These are phyloP conservation scores for Paracamarosporium sp. DNA, from an alignment of 2,329 filamentous ascomycete species.

Conservation along the genomic window DNA sequence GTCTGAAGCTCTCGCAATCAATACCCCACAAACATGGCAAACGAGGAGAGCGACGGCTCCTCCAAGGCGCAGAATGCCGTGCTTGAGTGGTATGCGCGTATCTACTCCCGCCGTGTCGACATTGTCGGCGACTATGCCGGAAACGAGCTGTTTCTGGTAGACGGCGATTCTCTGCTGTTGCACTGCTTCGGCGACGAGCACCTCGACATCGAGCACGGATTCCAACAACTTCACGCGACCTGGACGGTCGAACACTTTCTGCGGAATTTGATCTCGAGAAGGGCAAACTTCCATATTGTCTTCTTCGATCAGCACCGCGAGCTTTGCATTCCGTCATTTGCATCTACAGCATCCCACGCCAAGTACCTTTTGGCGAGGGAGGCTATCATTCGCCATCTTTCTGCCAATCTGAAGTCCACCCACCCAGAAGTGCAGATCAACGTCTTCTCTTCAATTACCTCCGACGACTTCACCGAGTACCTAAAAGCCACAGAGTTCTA, in stretches of 20 bases:
- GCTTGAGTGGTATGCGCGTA: slow-evolving; percentile 43
- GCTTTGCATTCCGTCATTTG: slow-evolving; percentile 61
- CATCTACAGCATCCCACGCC: slow-evolving; percentile 37
- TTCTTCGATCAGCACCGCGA: slow-evolving; percentile 68
- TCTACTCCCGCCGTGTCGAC: slow-evolving; percentile 46
- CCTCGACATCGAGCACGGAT: slow-evolving; percentile 70
- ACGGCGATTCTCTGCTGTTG: slow-evolving; percentile 75
- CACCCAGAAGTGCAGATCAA: slow-evolving; percentile 53
- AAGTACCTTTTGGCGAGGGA: slow-evolving; percentile 69
- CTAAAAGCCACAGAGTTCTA: slow-evolving; percentile 62
- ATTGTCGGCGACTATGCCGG: slow-evolving; percentile 79
- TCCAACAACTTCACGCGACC: slow-evolving; percentile 74
- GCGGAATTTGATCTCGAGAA: slow-evolving; percentile 63
- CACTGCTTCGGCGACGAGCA: slow-evolving; percentile 67
- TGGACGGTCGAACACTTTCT: slow-evolving; percentile 74
- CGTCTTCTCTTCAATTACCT: slow-evolving; percentile 57
- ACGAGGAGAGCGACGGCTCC: slow-evolving; percentile 20
- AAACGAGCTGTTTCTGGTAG: slow-evolving; percentile 73
- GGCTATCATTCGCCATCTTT: slow-evolving; percentile 70
- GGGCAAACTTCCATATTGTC: slow-evolving; percentile 73
- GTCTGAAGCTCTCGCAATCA: slow-evolving; percentile 3
- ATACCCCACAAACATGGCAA: slow-evolving; percentile 26
- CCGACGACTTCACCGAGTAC: slow-evolving; percentile 62
- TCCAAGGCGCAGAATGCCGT: slow-evolving; percentile 27
- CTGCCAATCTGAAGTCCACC: slow-evolving; percentile 48